phyloP scores from a whole-genome alignment of 495 filamentous ascomycete species.

The Emericellopsis terricola region DNA sequence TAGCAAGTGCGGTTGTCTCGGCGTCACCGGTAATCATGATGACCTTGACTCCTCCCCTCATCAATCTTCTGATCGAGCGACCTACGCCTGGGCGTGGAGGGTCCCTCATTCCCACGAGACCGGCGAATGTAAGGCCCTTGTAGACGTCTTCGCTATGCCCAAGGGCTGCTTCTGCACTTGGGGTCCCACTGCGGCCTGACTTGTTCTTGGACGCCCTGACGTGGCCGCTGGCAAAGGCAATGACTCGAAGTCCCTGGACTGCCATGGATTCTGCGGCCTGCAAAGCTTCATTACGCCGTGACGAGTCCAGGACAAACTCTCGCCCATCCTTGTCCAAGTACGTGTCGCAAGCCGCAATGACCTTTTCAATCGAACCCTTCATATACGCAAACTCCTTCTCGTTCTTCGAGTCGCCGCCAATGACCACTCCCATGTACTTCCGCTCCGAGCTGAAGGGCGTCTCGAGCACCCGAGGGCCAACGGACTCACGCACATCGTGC shows the following conservation, averaged over 20 bases:
- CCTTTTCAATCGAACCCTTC: conserved; percentile 83
- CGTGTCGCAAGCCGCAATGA: conserved; percentile 73
- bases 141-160: conserved; percentile 65
- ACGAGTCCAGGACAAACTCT: conserved; percentile 71
- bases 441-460: conserved; percentile 92
- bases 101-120: conserved; percentile 92
- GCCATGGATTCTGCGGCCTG: conserved; percentile 84
- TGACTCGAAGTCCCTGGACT: conserved; percentile 70
- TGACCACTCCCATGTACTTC: conserved; percentile 97
- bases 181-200: conserved; percentile 11
- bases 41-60: conserved; percentile 84
- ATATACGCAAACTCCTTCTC: conserved; percentile 68
- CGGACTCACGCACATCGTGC: conserved; percentile 71
- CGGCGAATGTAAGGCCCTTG: conserved; percentile 70
- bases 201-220: conserved; percentile 16
- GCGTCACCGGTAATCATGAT: conserved; percentile 99
- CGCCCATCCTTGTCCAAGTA: conserved; percentile 77
- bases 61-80: conserved; percentile 72
- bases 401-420: conserved; percentile 36
- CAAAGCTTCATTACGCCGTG: conserved; percentile 51
- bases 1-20: conserved; percentile 82
- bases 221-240: conserved; percentile 77
- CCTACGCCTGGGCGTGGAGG: conserved; percentile 81
- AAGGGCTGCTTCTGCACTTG: conserved; percentile 13
- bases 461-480: conserved; percentile 61